Percentiles rank a stretch among this genome's conserved stretches.
These are phyloP conservation scores for Leptodontidium sp. DNA, from an alignment of 2,329 filamentous ascomycete species.

Conservation along the genomic window DNA sequence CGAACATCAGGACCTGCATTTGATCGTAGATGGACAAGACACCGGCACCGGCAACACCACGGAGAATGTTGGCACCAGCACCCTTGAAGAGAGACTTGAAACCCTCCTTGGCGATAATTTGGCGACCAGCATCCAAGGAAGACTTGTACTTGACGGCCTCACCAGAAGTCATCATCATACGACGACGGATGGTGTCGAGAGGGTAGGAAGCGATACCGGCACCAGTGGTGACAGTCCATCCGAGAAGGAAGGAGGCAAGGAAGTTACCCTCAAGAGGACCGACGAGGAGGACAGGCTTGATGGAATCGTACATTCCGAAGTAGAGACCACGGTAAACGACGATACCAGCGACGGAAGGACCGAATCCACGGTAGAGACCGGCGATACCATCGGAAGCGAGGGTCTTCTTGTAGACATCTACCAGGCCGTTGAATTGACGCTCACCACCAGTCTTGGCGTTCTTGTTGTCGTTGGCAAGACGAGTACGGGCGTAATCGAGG, in stretches of 20 bases:
- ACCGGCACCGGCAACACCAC: slow-evolving; percentile 99
- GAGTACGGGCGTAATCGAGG: slow-evolving; percentile 99
- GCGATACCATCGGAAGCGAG: slow-evolving; percentile 97
- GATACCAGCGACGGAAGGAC: slow-evolving; percentile 98
- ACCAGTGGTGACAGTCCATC: slow-evolving; percentile 99
- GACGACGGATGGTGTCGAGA: slow-evolving; percentile 99
- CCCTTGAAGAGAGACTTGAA: slow-evolving; percentile 99
- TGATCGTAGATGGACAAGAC: slow-evolving; percentile 99
- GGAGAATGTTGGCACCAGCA: slow-evolving; percentile 99
- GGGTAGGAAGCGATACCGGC: slow-evolving; percentile 99
- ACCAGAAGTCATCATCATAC: slow-evolving; percentile 99
- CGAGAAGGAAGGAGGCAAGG: slow-evolving; percentile 98
- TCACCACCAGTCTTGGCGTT: slow-evolving; percentile 95
- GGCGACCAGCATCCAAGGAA: slow-evolving; percentile 91
- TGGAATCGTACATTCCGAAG: slow-evolving; percentile 99
- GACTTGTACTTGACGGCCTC: slow-evolving; percentile 99
- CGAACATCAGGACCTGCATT: slow-evolving; percentile 98
- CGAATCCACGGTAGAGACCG: slow-evolving; percentile 99
- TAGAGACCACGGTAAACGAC: slow-evolving; percentile 99
- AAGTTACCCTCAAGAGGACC: slow-evolving; percentile 96
- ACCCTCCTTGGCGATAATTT: slow-evolving; percentile 98
- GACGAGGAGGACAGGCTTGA: slow-evolving; percentile 97
- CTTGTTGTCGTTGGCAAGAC: slow-evolving; percentile 99
- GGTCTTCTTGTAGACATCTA: slow-evolving; percentile 99
- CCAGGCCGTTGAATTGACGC: slow-evolving; percentile 99